Conservation (phyloP, 331 rosid genomes). For the Erythrophleum ivorense region DNA sequence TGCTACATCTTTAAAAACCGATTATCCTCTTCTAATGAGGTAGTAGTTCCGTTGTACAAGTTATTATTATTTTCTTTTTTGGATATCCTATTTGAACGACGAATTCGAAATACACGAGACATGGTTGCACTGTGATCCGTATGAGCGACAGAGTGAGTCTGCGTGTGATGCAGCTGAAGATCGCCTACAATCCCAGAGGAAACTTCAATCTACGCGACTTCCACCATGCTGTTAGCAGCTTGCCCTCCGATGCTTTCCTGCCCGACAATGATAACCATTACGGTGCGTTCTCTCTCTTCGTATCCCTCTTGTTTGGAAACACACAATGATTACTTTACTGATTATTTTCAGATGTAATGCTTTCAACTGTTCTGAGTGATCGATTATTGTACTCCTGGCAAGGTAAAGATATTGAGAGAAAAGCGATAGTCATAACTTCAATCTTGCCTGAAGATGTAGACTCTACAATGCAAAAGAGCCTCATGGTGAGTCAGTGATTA, state of each 20-base stretch:
- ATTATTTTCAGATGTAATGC: conserved; percentile 55
- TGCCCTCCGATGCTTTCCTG: conserved; percentile 64
- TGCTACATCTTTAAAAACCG: conserved; percentile 63
- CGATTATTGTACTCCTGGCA: conserved; percentile 76
- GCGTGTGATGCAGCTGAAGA: conserved; percentile 56
- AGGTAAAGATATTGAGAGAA: conserved; percentile 72
- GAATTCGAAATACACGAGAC: conserved; percentile 37
- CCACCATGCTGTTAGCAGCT: conserved; percentile 64
- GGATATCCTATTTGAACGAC: conserved; percentile 5
- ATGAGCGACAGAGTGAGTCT: conserved; percentile 29
- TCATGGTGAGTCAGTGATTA: conserved; percentile 56
- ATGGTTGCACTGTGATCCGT: conserved; percentile 19
- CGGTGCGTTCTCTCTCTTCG: conserved; percentile 41
- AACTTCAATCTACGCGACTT: conserved; percentile 70
- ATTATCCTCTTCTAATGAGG: conserved; percentile 59
- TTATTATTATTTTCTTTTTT: neutral
- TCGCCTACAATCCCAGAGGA: conserved; percentile 62
- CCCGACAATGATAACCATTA: conserved; percentile 47
- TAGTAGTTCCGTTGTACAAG: conserved; percentile 9
- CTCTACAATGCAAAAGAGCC: conserved; percentile 55
- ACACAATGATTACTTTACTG: conserved; percentile 29
- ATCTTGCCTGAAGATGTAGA: conserved; percentile 61
- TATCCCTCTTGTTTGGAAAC: conserved; percentile 13
- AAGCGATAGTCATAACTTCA: conserved; percentile 66
- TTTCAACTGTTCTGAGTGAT: conserved; percentile 66